phyloP scores from a whole-genome alignment of 257 asterid species.

The Forsythia viridissima region DNA sequence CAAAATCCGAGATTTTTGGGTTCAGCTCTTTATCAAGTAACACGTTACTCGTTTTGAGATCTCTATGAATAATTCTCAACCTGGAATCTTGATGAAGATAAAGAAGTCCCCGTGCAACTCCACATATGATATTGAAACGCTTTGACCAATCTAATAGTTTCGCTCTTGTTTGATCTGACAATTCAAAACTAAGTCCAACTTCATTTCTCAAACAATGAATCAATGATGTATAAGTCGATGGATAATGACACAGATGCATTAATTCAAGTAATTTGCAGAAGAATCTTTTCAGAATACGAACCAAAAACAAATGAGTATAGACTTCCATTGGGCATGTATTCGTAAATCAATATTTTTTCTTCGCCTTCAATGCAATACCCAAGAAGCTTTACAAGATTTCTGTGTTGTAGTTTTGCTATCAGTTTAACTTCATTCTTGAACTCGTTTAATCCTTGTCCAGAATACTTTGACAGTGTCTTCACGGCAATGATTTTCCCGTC shows the following conservation, averaged over 20 bases:
- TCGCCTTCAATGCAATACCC: conserved; percentile 45
- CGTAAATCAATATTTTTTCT: conserved; percentile 42
- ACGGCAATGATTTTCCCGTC: conserved; percentile 40
- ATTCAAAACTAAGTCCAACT: conserved; percentile 4
- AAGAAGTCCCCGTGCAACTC: conserved; percentile 38
- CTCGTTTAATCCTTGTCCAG: conserved; percentile 48
- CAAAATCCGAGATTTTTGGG: conserved; percentile 41
- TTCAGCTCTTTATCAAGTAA: conserved; percentile 34
- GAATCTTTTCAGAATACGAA: conserved; percentile 12
- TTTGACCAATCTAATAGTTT: conserved; percentile 26
- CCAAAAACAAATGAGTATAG: conserved; percentile 42
- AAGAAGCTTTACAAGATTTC: conserved; percentile 51
- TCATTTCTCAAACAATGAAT: not conserved
- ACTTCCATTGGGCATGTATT: conserved; percentile 46
- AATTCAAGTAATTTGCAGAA: not conserved
- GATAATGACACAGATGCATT: not conserved
- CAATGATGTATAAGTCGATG: not conserved
- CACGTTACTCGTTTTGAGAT: conserved; percentile 40
- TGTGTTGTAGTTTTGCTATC: conserved; percentile 49
- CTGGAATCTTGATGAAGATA: conserved; percentile 50
- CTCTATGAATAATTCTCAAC: conserved; percentile 39
- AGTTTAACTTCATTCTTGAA: conserved; percentile 45
- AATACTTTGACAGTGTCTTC: conserved; percentile 44
- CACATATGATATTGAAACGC: conserved; percentile 36
- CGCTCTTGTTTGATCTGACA: conserved; percentile 28